Conservation (phyloP, 768 basidiomycete species). For the Sistotremastrum niveocremeum region DNA sequence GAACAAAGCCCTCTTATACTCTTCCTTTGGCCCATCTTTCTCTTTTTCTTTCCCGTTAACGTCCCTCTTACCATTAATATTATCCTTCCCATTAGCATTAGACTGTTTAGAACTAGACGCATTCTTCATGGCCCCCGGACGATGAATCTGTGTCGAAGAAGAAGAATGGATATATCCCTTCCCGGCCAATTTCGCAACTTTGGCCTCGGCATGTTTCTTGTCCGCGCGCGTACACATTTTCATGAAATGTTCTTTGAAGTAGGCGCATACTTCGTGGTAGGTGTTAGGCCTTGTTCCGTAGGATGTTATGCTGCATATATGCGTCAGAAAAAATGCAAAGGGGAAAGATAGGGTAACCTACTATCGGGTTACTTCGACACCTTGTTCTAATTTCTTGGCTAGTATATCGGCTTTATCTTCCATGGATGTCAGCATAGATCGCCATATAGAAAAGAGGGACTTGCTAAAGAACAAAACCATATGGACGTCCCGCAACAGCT, state of each 20-base stretch:
- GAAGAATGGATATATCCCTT: no score
- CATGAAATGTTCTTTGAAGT: slow-evolving; percentile 80
- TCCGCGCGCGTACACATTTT: slow-evolving; percentile 50
- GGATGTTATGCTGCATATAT: slow-evolving; percentile 50
- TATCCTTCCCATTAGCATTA: not conserved
- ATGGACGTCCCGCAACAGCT: slow-evolving; percentile 44
- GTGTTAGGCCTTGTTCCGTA: slow-evolving; percentile 72
- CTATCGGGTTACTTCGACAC: slow-evolving; percentile 69
- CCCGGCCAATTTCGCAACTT: no score
- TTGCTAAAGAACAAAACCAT: slow-evolving; percentile 45
- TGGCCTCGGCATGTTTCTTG: no score
- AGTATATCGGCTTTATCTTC: slow-evolving; percentile 71
- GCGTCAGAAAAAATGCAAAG: not conserved
- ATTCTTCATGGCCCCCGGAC: no score
- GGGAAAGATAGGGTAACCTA: slow-evolving; percentile 21
- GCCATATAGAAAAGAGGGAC: slow-evolving; percentile 11
- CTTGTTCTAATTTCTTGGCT: slow-evolving; percentile 53
- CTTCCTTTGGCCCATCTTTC: slow-evolving; percentile 35
- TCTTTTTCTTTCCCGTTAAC: not conserved
- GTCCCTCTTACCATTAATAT: not conserved
- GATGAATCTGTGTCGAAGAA: no score
- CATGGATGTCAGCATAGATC: slow-evolving; percentile 3
- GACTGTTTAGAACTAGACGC: no score
- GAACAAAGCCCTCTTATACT: slow-evolving; percentile 68
- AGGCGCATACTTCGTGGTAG: slow-evolving; percentile 68